Base-by-base conservation (phyloP, 306 rosid genomes). In the Inga leiocalycina region DNA sequence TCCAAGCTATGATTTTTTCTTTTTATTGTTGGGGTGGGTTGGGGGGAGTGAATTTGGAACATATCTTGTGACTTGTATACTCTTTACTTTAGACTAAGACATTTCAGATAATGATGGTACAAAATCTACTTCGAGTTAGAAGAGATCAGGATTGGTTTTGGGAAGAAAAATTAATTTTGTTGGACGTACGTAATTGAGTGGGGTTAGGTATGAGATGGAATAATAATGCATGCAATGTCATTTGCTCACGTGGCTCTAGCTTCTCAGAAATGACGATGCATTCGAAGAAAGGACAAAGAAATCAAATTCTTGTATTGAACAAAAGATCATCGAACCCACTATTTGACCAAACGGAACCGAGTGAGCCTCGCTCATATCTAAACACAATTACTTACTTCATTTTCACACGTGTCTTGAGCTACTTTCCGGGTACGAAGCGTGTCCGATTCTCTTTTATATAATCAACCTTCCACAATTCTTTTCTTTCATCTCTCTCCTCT, bases 301-400 rank as follows among this genome's bases (percentile, higher is more conserved):
- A 74, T 68, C 30, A 19, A 54, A 49, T 41, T 6, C 32, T 44
- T 19, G 41, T 9, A 0, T 11, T 74, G 88, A 37, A 77, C 10
- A 0, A 35, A 87, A 86, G 27, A 56, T 20, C 16, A 49, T 57
- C 27, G 66, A 85, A 85, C 86, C 83, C 90, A 81, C 20, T 74
- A 73, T 85, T 90, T 90, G 92, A 92, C 97, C 88, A 79, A 71
- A 77, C 46, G 6, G 5, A 14, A 3, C 54, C 5, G 30, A 27
- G 30, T 27, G 30, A 27, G 30, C 30, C 15, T 4, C 20, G 34
- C 8, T 5, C 8, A 51, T 80, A 52, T 2, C 46, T 68, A 19
- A 37, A 68, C 45, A 35, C 45, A 35, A 1, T 48, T 48, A 4
- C 3, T 15, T 51, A 13, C 27, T 37, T 7, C 74, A 39, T 68